Evolutionary conservation across 1,139 yeast species (phyloP), one percentile per base, ranked within the genome.

Genomic region (Hansenula anomala): DNA sequence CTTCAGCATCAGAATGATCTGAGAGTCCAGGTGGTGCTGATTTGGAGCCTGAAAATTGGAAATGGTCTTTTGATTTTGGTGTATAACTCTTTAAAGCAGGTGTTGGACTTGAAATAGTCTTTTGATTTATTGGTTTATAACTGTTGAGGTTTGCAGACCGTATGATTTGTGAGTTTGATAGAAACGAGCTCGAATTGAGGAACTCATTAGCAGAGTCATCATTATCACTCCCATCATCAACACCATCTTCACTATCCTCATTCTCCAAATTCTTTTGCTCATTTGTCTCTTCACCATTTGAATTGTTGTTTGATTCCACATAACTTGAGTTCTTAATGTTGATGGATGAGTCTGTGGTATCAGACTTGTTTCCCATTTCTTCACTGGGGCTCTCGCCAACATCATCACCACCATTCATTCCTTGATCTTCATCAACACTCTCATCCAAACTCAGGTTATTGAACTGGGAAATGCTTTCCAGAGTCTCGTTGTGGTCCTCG

Each of bases 131-230:
- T 2, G 52, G 36, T n/a, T 39, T 42, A 30, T 45, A 38, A 20
- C 36, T 45, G 10, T 44, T 33, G 13, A 52, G 42, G 25, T 54
- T 52, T 4, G 49, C 37, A 0, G 48, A 31, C 16, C 53, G 28
- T 12, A 54, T 46, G 14, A 54, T 51, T 40, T 52, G 49, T 1
- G 56, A 51, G 28, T 47, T 43, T 3, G 55, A 44, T 11, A 52
- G 36, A 36, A 54, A 51, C 1, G 58, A 44, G 31, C 53, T 49
- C 12, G 58, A 54, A 36, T 54, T 44, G 12, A 52, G 30, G 26
- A 50, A 52, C 34, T 51, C 56, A 28, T 54, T 50, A 6, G 45
- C 37, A 3, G 26, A 36, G 12, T 45, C 47, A 13, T 44, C 41
- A n/a, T 38, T 31, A 10, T 37, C 37, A 6, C 40, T 40, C 12